phyloP scores from a whole-genome alignment of 306 rosid genomes.

The Morella rubra region DNA sequence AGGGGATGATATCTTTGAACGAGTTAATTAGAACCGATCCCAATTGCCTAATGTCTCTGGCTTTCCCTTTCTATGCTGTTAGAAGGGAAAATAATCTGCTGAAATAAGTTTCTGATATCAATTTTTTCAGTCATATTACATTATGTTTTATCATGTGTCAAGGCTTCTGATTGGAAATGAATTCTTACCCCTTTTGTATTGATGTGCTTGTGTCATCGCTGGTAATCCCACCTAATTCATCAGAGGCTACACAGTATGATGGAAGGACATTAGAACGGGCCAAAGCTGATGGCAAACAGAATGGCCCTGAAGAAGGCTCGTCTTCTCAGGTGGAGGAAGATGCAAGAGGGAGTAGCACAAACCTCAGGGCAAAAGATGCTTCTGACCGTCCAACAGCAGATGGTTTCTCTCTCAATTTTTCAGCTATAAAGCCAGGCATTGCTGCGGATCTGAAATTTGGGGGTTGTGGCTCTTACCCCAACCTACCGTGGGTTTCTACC shows the following conservation, averaged over 20 bases:
- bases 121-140: not conserved
- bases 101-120: not conserved
- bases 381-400: slow-evolving; percentile 54
- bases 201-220: slow-evolving; percentile 50
- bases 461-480: slow-evolving; percentile 82
- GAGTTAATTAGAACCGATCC: not conserved
- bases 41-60: not conserved
- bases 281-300: slow-evolving; percentile 74
- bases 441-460: slow-evolving; percentile 85
- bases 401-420: slow-evolving; percentile 53
- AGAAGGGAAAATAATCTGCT: slow-evolving; percentile 5
- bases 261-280: slow-evolving; percentile 59
- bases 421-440: slow-evolving; percentile 83
- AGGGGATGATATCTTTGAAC: not conserved
- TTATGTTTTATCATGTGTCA: not conserved
- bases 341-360: slow-evolving; percentile 65
- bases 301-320: slow-evolving; percentile 63
- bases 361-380: slow-evolving; percentile 65
- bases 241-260: slow-evolving; percentile 52
- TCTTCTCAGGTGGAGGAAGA: slow-evolving; percentile 68
- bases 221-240: slow-evolving; percentile 43
- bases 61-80: not conserved
- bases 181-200: slow-evolving; percentile 28
- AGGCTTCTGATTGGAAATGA: slow-evolving; percentile 14
- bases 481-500: slow-evolving; percentile 97